These are phyloP conservation scores for Terfezia claveryi DNA, from an alignment of 495 filamentous ascomycete genomes.

Conservation along the genomic window DNA sequence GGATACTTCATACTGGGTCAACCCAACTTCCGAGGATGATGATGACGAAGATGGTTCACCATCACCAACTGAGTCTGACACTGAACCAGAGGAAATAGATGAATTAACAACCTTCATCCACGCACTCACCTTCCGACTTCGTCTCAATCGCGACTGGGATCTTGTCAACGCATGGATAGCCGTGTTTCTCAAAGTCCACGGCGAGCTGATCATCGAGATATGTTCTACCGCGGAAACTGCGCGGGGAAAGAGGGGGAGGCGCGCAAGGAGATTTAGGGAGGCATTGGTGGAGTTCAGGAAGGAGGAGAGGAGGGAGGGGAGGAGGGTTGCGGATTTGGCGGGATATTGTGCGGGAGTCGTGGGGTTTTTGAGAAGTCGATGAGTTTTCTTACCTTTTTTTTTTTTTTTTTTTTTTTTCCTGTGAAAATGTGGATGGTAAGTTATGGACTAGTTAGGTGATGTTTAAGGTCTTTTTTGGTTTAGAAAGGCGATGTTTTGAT, in stretches of 20 bases:
- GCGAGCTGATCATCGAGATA: conserved; percentile 27
- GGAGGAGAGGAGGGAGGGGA: conserved; percentile 42
- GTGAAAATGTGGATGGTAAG: too few relatives aligned
- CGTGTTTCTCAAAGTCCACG: conserved; percentile 44
- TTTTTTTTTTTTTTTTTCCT: neutral
- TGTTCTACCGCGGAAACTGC: conserved; percentile 19
- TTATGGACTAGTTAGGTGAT: too few relatives aligned
- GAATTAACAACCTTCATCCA: conserved; percentile 50
- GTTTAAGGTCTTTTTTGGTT: too few relatives aligned
- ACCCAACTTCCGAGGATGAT: neutral
- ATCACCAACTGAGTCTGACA: conserved; percentile 26
- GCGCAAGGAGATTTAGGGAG: neutral
- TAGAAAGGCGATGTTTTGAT: too few relatives aligned
- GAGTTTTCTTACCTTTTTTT: neutral
- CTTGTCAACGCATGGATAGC: conserved; percentile 91
- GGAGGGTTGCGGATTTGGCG: conserved; percentile 50
- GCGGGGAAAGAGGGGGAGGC: neutral
- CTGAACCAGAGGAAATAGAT: neutral
- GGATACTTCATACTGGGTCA: conserved; percentile 23
- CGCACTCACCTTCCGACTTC: conserved; percentile 48
- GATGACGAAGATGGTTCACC: neutral
- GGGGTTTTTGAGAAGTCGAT: conserved; percentile 53
- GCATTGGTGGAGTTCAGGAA: conserved; percentile 37
- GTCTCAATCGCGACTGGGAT: conserved; percentile 58
- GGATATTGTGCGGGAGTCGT: conserved; percentile 76